Conservation (phyloP, 2,329 filamentous ascomycete genomes). For the Tolypocladium ovalisporum region DNA sequence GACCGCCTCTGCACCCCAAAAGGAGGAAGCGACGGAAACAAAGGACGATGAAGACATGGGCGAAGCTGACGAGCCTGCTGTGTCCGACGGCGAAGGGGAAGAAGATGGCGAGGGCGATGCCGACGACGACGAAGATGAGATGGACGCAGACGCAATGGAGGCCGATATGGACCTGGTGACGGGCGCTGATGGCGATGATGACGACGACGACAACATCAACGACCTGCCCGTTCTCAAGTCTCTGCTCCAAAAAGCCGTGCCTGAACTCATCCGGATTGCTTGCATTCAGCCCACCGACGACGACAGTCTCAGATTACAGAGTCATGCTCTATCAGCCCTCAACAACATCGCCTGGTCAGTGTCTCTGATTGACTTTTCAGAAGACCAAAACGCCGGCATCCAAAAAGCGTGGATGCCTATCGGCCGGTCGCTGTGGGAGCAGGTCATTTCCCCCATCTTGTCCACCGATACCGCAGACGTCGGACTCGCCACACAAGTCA, state of each 20-base stretch:
- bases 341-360: slow-evolving; percentile 61
- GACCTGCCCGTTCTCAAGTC: slow-evolving; percentile 43
- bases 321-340: slow-evolving; percentile 46
- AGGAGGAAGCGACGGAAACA: slow-evolving; percentile 23
- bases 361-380: slow-evolving; percentile 47
- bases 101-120: slow-evolving; percentile 17
- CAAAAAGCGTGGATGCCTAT: slow-evolving; percentile 41
- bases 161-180: slow-evolving; percentile 57
- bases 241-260: slow-evolving; percentile 22
- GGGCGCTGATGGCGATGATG: slow-evolving; percentile 35
- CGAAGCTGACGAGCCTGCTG: slow-evolving; percentile 23
- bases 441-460: slow-evolving; percentile 45
- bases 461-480: slow-evolving; percentile 51
- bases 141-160: slow-evolving; percentile 45
- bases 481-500: slow-evolving; percentile 49
- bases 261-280: slow-evolving; percentile 35
- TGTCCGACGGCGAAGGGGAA: slow-evolving; percentile 18
- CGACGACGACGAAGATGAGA: slow-evolving; percentile 38
- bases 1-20: slow-evolving; percentile 17
- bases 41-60: slow-evolving; percentile 28
- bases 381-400: slow-evolving; percentile 40
- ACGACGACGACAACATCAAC: slow-evolving; percentile 28
- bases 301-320: slow-evolving; percentile 33
- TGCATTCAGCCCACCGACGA: slow-evolving; percentile 28
- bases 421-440: slow-evolving; percentile 45